Percentiles rank a stretch among this genome's conserved stretches.
Evolutionary conservation across 495 filamentous ascomycete genomes (phyloP).

Genomic region (Polyplosphaeria fusca): DNA sequence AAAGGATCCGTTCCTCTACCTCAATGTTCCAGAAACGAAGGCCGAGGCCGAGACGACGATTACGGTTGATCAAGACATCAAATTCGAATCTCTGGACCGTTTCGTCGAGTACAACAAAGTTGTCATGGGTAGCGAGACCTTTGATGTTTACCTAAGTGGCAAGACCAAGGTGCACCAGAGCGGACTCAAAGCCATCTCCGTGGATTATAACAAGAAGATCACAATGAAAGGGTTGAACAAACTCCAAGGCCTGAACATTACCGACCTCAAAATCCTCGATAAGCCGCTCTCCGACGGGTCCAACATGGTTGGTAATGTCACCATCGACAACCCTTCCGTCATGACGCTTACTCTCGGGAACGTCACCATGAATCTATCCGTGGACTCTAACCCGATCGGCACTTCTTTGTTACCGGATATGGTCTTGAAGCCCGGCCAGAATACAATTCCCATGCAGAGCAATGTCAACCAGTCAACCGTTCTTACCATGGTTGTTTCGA

Average conservation of each 20-base stretch:
- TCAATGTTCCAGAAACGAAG: constrained; percentile 55
- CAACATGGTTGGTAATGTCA: constrained; percentile 63
- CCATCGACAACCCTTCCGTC: constrained; percentile 68
- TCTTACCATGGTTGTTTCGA: constrained; percentile 40
- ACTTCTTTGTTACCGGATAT: constrained; percentile 56
- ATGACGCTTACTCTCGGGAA: constrained; percentile 66
- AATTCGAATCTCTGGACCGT: constrained; percentile 51
- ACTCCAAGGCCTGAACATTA: constrained; percentile 58
- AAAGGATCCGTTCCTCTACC: constrained; percentile 57
- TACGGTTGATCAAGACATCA: constrained; percentile 53
- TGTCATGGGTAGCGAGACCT: constrained; percentile 55
- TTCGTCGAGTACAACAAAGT: constrained; percentile 57
- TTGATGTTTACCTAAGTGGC: constrained; percentile 58
- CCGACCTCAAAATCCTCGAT: constrained; percentile 49
- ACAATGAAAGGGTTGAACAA: constrained; percentile 59
- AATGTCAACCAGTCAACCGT: constrained; percentile 52
- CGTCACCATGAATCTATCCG: constrained; percentile 57
- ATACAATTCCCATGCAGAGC: constrained; percentile 54
- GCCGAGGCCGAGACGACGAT: constrained; percentile 54
- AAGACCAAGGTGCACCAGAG: constrained; percentile 53
- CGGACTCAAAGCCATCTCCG: constrained; percentile 47
- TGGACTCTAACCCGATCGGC: constrained; percentile 53
- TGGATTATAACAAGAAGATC: constrained; percentile 56
- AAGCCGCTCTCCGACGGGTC: constrained; percentile 41
- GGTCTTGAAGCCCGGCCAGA: constrained; percentile 58